Base-by-base conservation (phyloP, 2,329 filamentous ascomycete species). In the Pochonia chlamydosporia region DNA sequence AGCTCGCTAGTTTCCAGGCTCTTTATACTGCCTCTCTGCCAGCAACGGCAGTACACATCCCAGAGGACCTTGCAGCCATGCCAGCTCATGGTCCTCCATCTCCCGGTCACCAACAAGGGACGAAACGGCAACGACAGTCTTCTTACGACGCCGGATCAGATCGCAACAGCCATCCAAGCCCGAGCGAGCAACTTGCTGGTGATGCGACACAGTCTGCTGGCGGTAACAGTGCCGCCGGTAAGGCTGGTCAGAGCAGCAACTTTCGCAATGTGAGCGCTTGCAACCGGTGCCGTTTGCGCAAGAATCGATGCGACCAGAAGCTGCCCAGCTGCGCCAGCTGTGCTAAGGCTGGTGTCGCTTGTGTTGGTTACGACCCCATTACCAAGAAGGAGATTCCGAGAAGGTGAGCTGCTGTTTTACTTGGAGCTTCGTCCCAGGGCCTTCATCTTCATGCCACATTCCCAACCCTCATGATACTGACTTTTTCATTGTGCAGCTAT, bases 301-400 rank as follows among this genome's bases (percentile, higher is more conserved):
- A 97, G 74, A 97, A 96, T 64, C 79, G 90, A 45, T 97, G 92
- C 68, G 92, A 97, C 68, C 92, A 96, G 75, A 85, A 86, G 54
- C 76, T 97, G 52, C 92, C 92, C 8, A 89, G 87, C 58, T 97
- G 92, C 65, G 85, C 87, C 36, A 89, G 88, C 56, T 97, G 92
- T 68, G 89, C 91, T 64, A 96, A 96, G 71, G 91, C 88, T n/a
- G 79, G 81, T 49, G 88, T 95, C 40, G 85, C 87, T 55, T 97
- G 93, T 65, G 89, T 96, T 43, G 92, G 92, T 52, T 96, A 96
- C 66, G 92, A 97, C 63, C 91, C 92, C 28, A 96, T 96, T 61
- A 95, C 89, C 21, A 96, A 96, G 75, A 84, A 88, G 62, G 90
- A 96, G 69, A 96, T 97, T 49, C 92, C 92, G 43, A 81, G 91